Evolutionary conservation across 75 land plant species (phyloP).

Genomic region (Pinus tabuliformis): DNA sequence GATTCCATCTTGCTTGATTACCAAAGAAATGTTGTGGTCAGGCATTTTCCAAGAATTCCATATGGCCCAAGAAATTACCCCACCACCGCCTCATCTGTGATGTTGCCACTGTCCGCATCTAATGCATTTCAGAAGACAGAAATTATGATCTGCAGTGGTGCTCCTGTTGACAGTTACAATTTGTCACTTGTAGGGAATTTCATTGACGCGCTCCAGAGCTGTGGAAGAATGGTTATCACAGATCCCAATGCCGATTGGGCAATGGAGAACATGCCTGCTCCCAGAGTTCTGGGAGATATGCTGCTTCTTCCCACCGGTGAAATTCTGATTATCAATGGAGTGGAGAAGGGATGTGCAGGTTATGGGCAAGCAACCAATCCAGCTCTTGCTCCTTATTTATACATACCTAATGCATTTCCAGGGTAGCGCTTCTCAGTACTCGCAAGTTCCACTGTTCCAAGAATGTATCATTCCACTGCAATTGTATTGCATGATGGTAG

Average conservation of each 20-base stretch:
- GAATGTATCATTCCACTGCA: constrained; percentile 22
- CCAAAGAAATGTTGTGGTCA: constrained; percentile 2
- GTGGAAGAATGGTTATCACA: constrained; percentile 13
- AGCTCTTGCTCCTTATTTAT: constrained; percentile 2
- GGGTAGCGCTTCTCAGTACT: not conserved
- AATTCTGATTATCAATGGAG: constrained; percentile 25
- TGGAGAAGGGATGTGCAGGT: constrained; percentile 13
- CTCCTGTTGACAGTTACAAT: not conserved
- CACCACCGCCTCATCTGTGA: constrained; percentile 15
- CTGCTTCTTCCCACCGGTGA: constrained; percentile 15
- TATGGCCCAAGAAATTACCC: constrained; percentile 16
- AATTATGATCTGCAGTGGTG: constrained; percentile 25
- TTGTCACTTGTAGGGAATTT: not conserved
- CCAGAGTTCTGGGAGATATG: constrained; percentile 25
- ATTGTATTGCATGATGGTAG: constrained; percentile 15
- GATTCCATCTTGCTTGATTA: constrained; percentile 17
- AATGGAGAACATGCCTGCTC: constrained; percentile 20
- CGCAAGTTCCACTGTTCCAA: constrained; percentile 4
- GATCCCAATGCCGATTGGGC: constrained; percentile 12
- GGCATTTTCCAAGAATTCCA: constrained; percentile 1
- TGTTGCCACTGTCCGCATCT: constrained; percentile 14
- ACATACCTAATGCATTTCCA: not conserved
- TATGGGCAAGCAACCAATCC: constrained; percentile 9
- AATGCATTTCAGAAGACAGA: constrained; percentile 6
- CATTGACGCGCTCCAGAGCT: not conserved